Evolutionary conservation across 2,329 filamentous ascomycete genomes (phyloP), one percentile per base, ranked within the genome.

Genomic region (Trichoderma atroviride): DNA sequence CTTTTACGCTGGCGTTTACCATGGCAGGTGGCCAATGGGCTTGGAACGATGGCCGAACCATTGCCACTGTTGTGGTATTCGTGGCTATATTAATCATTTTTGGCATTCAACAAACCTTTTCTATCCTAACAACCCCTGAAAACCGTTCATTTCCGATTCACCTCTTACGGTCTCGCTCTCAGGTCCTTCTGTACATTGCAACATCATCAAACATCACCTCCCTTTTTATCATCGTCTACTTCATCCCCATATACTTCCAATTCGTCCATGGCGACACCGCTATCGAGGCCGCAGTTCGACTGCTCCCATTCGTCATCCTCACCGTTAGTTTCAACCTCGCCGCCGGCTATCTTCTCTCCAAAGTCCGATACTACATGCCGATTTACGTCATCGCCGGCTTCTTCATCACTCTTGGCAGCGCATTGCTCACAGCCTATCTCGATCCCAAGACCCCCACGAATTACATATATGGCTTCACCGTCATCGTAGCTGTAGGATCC

Each of bases 21-120:
- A 85, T 87, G 58, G 84, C 82, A 7, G 86, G 85, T 0, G 74
- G 77, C 3, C 66, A 80, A 4, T 87, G 80, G 69, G 70, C 76
- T 0, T 88, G 85, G 84, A 74, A 76, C 31, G 76, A 75, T 13
- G 79, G 79, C 0, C 76, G 78, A 0, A 79, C 80, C 37, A 84
- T 87, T 68, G 79, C 77, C 0, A 78, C 83, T 5, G 83, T 83
- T 67, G 78, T 83, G 31, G 73, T 83, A 6, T 81, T 80, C 6
- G 81, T 75, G 2, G 71, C 83, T 0, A 71, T 82, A 0, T 74
- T 27, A 24, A 37, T 67, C 13, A 5, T 35, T 19, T 67, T 53
- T 24, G 53, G 24, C 35, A 27, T 67, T 27, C 43, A 50, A n/a
- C 43, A 50, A 22, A 50, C 43, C n/a, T 50, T 50, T 50, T 22